Base-by-base conservation (phyloP, 1,284 basidiomycete species). In the Heterobasidion annosum region DNA sequence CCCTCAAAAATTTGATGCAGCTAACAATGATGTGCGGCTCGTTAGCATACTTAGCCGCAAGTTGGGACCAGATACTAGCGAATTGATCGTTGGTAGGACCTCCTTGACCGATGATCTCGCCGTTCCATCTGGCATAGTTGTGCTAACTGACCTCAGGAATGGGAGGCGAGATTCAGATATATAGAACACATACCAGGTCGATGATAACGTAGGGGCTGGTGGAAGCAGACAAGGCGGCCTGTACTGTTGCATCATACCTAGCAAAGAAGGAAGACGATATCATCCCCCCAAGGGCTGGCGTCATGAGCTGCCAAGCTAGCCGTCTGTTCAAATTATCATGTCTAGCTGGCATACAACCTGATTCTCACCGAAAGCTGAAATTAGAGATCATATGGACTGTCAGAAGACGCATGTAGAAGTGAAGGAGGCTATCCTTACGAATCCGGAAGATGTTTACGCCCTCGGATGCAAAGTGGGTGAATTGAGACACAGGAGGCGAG, bases 1-100 rank as follows among this genome's bases (percentile, higher is more conserved):
- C 13, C 12, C 74, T 57, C 56, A 76, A 19, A 32, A 47, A 4
- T 2, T 18, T 25, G 45, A 47, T 32, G 45, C 10, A 12, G 55
- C 77, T 78, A 53, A 79, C 83, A 49, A 84, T 78, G 60, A 84
- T 68, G 51, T 73, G 78, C 40, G 65, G 53, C 51, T 79, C 69
- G 47, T 63, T 57, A n/a, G 73, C 73, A 60, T 80, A 85, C 58
- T 76, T 73, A 2, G 71, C 60, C 1, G 82, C 83, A 45, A 85
- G 66, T 35, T 70, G 66, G 47, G 65, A 64, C 83, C 83, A 85
- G 19, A 81, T 64, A 1, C 63, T 65, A 1, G 81, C 81, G 58
- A 83, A 81, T 52, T 78, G 62, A 0, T 68, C 76, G 60, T 82
- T 76, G 12, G 72, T 73, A 0, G 83, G 82, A 3, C 82, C 81